Conservation (phyloP, 192 early-diverging fungal species). For the Coemansia sp. region DNA sequence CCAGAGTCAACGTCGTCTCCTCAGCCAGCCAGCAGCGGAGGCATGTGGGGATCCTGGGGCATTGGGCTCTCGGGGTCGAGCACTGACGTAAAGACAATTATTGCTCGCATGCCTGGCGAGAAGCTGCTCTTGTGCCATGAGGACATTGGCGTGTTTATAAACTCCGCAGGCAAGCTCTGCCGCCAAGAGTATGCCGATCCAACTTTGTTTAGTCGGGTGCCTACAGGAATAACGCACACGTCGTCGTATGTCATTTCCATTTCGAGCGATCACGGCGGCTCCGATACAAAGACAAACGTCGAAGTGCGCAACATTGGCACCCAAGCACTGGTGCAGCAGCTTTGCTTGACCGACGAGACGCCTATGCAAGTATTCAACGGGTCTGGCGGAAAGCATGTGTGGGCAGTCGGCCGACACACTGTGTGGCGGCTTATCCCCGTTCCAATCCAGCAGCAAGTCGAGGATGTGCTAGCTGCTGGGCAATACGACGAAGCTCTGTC, state of each 20-base stretch:
- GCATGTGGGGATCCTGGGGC: constrained; percentile 58
- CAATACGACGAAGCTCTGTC: constrained; percentile 79
- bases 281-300: constrained; percentile 56
- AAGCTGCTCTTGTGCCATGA: constrained; percentile 56
- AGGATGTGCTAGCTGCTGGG: constrained; percentile 69
- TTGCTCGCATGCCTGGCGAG: constrained; percentile 55
- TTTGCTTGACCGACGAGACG: constrained; percentile 68
- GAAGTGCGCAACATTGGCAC: constrained; percentile 89
- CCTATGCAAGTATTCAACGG: constrained; percentile 57
- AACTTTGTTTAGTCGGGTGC: constrained; percentile 44
- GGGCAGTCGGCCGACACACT: constrained; percentile 66
- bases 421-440: constrained; percentile 75
- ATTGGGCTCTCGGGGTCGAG: constrained; percentile 42
- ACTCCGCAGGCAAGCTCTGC: constrained; percentile 54
- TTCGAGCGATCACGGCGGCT: constrained; percentile 14
- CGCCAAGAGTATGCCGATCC: constrained; percentile 49
- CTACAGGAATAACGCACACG: constrained; percentile 51
- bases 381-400: constrained; percentile 75
- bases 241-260: constrained; percentile 52
- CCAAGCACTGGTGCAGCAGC: constrained; percentile 79
- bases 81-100: constrained; percentile 41
- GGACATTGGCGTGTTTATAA: constrained; percentile 55
- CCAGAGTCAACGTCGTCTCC: constrained; percentile 10
- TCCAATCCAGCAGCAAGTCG: constrained; percentile 62
- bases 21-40: constrained; percentile 19